Base-by-base conservation (phyloP, 2,329 filamentous ascomycete genomes). In the Colletotrichum siamense region DNA sequence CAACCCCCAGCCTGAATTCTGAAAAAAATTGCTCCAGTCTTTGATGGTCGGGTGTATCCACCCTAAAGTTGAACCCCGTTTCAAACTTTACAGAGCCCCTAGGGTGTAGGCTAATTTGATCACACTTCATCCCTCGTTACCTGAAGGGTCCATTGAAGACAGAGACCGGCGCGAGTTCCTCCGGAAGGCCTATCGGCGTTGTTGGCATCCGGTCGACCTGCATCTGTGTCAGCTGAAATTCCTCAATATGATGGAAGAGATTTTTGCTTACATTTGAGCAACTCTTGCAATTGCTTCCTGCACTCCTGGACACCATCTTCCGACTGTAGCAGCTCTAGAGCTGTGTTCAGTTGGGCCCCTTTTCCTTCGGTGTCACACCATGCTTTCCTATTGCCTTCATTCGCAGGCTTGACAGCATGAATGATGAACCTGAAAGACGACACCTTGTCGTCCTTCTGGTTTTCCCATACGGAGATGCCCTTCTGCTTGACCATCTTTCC, bases 1-100 rank as follows among this genome's bases (percentile, higher is more conserved):
- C 10, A 22, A 49, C 10, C n/a, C n/a, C 2, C 0, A 12, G n/a
- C 10, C n/a, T 49, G 0, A 7, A 22, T 49, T 49, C 1, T 18
- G 6, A 22, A 22, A 49, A 1, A 4, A n/a, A n/a, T n/a, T 9
- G 18, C n/a, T 49, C n/a, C n/a, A 22, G 44, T 3, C n/a, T 49
- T 49, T 5, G 44, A 49, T 18, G 36, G 36, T 39, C 15, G 9
- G 1, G 8, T 44, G 39, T 6, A 1, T 44, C 18, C 9, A 10
- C 9, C 39, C 18, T 10, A 44, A 44, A 44, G 5, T 9, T 2
- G 18, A 44, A 44, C 39, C 18, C 9, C 18, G 18, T n/a, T 44
- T 44, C 18, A n/a, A n/a, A n/a, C 39, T n/a, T n/a, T 1, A 44
- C 39, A n/a, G 18, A 44, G 18, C 5, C 9, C 44, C n/a, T 22